Evolutionary conservation across 495 filamentous ascomycete species (phyloP).

Genomic region (Aspergillus cristatus): DNA sequence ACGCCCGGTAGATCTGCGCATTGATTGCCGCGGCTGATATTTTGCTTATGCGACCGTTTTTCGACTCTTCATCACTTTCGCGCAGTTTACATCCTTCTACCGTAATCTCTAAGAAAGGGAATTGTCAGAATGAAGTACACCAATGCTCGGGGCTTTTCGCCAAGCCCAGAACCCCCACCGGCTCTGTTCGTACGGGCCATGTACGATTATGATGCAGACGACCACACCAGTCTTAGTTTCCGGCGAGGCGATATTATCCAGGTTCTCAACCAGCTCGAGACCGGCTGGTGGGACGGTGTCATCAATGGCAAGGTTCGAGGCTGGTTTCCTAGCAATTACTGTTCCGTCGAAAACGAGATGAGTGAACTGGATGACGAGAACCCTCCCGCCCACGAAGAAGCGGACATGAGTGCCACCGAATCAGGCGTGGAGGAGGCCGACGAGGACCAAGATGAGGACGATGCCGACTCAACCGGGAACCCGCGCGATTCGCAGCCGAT

Average conservation of each 20-base stretch:
- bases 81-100: constrained; percentile 20
- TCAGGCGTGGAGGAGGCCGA: constrained; percentile 56
- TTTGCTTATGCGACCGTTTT: constrained; percentile 32
- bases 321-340: constrained; percentile 99
- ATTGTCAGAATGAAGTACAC: constrained; percentile 23
- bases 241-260: constrained; percentile 92
- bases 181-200: constrained; percentile 89
- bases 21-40: no score
- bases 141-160: constrained; percentile 47
- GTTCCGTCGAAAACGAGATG: constrained; percentile 66
- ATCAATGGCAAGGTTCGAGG: constrained; percentile 73
- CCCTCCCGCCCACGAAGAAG: constrained; percentile 31
- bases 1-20: no score
- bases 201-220: constrained; percentile 96
- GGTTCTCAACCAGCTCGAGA: constrained; percentile 94
- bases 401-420: constrained; percentile 50
- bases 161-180: constrained; percentile 58
- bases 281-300: constrained; percentile 98
- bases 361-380: constrained; percentile 47
- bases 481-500: constrained; percentile 44
- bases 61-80: constrained; percentile 22
- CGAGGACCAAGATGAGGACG: constrained; percentile 60
- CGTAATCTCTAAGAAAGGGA: constrained; percentile 24
- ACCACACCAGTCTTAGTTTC: constrained; percentile 93
- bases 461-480: constrained; percentile 53